Evolutionary conservation across 2,329 filamentous ascomycete genomes (phyloP), one percentile per base, ranked within the genome.

Genomic region (Penicillium sp.): DNA sequence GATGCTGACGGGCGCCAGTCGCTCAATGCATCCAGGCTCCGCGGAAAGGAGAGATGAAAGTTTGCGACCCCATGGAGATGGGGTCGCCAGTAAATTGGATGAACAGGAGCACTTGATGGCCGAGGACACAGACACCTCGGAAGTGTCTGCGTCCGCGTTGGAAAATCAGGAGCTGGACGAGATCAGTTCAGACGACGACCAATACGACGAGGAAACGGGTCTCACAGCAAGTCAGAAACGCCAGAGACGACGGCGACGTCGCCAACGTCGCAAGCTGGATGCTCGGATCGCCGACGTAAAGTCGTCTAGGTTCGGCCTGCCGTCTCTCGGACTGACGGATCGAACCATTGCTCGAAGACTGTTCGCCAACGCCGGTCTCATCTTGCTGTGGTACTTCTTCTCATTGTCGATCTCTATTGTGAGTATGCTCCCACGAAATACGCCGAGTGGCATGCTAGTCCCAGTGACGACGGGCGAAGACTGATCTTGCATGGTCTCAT

Each of bases 401-500:
- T 96, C 90, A 13, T 80, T 97, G 56, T 89, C 88, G 43, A 95
- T 95, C 66, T 95, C 90, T 52, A 79, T 96, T 60, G 87, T 91
- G 78, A 74, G 85, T 75, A 27, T 9, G 13, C 32, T 35, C 18
- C 37, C 36, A 36, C 44, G 37, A 18, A 32, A 7, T 39, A 9
- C 5, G n/a, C 26, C 39, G 26, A 18, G 27, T 24, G 5, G 8
- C 8, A 24, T 4, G 24, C 18, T 18, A 18, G 8, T 9, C 13
- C 2, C 12, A 24, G 9, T n/a, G 12, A 24, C 13, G 8, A 41
- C n/a, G n/a, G n/a, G 3, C 3, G 28, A 33, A 12, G 36, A 18
- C 36, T 37, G 34, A 43, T 29, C 1, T n/a, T 36, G 32, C 4
- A 3, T 25, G 37, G 37, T 9, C 33, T 18, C 35, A 34, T 59